Base-by-base conservation (phyloP, 2,329 filamentous ascomycete species). In the Neurospora sp. region DNA sequence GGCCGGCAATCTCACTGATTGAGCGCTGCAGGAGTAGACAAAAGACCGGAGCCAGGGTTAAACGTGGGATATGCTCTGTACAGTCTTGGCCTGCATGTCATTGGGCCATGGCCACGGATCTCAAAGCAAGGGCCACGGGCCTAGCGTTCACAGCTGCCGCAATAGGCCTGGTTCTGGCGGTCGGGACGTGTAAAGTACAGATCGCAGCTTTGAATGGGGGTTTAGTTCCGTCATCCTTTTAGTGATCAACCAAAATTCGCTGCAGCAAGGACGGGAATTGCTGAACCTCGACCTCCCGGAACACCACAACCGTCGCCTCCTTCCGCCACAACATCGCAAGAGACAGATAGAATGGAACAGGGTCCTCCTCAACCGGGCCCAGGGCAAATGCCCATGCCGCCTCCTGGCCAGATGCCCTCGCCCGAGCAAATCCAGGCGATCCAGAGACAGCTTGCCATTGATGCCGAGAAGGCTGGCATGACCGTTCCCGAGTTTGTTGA, bases 391-490 rank as follows among this genome's bases (percentile, higher is more conserved):
- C 77, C 76, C 40, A 76, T 73, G 71, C 71, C 73, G 69, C 71
- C 71, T 66, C 78, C 79, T 42, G 80, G 78, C 69, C 82, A 83
- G 74, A 83, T 81, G 79, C 93, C 93, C 40, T 89, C 90, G 23
- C 93, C 91, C 67, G 91, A 97, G 82, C 93, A 97, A 83, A 92
- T 97, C 73, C 87, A 88, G 70, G 86, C 87, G 70, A 96, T 97
- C 86, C 92, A 96, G 80, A 88, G 89, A 76, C 91, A 96, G 80
- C 83, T 97, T 66, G 90, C 91, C 67, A 87, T 88, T 68, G 94
- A 97, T 81, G 95, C 95, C 67, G 85, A 91, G 77, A 93, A 91
- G 81, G 88, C 90, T 73, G 94, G 94, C 79, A 89, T 98, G 86
- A 89, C 91, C 7, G 90, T 96, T 0, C 93, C 91, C 66, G 86